Conservation (phyloP, 495 filamentous ascomycete species). For the Xylaria telfairii region DNA sequence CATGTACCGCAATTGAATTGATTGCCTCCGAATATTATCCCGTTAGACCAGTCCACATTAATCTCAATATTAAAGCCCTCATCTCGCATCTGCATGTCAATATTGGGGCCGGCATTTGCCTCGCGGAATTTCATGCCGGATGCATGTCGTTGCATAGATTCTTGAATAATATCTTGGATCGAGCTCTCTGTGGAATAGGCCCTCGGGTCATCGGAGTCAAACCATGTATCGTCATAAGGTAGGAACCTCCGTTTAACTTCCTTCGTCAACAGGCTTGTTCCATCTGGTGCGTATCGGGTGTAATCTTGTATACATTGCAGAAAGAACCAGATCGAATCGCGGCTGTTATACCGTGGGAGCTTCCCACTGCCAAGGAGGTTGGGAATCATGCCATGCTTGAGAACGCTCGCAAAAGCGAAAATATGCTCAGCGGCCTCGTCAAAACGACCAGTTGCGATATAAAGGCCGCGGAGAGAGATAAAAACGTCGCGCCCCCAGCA, state of each 20-base stretch:
- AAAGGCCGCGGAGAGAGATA: slow-evolving; percentile 90
- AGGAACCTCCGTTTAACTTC: slow-evolving; percentile 86
- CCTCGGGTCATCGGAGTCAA: slow-evolving; percentile 75
- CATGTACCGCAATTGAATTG: slow-evolving; percentile 97
- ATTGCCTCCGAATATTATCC: slow-evolving; percentile 91
- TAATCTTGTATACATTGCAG: slow-evolving; percentile 95
- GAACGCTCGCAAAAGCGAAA: slow-evolving; percentile 90
- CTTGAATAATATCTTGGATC: slow-evolving; percentile 88
- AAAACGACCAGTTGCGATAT: slow-evolving; percentile 85
- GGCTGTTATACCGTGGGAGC: slow-evolving; percentile 92
- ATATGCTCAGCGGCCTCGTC: slow-evolving; percentile 92
- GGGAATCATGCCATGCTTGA: slow-evolving; percentile 99
- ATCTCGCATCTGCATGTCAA: slow-evolving; percentile 92
- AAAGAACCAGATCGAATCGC: slow-evolving; percentile 98
- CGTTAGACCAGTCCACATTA: slow-evolving; percentile 89
- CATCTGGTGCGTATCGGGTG: slow-evolving; percentile 79
- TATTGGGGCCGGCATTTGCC: slow-evolving; percentile 84
- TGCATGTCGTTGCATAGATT: slow-evolving; percentile 90
- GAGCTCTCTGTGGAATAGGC: slow-evolving; percentile 85
- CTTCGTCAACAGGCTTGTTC: slow-evolving; percentile 74
- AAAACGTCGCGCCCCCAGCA: slow-evolving; percentile 98
- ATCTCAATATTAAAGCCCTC: slow-evolving; percentile 92
- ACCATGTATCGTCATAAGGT: slow-evolving; percentile 95
- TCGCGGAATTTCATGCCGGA: slow-evolving; percentile 88
- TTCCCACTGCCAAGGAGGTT: slow-evolving; percentile 88